Evolutionary conservation across 2,329 filamentous ascomycete species (phyloP).

Genomic region (Cryphonectria carpinicola): DNA sequence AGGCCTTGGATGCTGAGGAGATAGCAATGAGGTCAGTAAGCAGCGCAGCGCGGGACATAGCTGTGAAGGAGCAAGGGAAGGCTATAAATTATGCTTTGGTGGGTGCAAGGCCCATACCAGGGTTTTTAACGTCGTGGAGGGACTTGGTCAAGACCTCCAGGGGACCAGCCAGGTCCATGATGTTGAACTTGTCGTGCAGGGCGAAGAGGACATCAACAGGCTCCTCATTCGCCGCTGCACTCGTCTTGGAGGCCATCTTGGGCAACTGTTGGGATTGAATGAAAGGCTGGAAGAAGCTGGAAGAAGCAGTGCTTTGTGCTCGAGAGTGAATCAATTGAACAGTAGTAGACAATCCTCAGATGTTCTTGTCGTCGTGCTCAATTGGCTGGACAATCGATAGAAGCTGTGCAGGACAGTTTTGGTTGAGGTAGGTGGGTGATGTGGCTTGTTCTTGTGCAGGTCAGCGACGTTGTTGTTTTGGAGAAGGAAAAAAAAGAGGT

Average conservation of each 20-base stretch:
- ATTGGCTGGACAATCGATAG: slow-evolving; percentile 1
- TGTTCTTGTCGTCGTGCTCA: slow-evolving; percentile 20
- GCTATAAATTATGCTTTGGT: background rate
- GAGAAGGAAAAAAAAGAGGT: slow-evolving; percentile 3
- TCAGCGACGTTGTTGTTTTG: slow-evolving; percentile 1
- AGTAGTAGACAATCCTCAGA: slow-evolving; percentile 17
- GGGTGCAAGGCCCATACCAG: slow-evolving; percentile 45
- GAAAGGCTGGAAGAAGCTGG: background rate
- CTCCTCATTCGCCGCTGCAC: slow-evolving; percentile 60
- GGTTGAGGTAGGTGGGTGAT: slow-evolving; percentile 1
- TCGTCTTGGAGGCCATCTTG: slow-evolving; percentile 63
- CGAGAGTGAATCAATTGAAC: slow-evolving; percentile 22
- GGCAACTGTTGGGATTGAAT: slow-evolving; percentile 35
- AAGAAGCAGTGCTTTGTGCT: slow-evolving; percentile 13
- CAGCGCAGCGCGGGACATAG: slow-evolving; percentile 4
- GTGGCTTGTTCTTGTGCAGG: slow-evolving; percentile 9
- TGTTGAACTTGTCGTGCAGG: slow-evolving; percentile 62
- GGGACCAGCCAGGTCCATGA: slow-evolving; percentile 62
- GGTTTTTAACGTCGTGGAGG: slow-evolving; percentile 57
- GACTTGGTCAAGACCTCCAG: slow-evolving; percentile 56
- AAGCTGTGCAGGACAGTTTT: slow-evolving; percentile 6
- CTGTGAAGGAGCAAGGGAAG: slow-evolving; percentile 1
- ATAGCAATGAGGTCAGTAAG: slow-evolving; percentile 14
- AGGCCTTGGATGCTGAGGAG: slow-evolving; percentile 56
- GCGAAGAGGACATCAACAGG: slow-evolving; percentile 64